Conservation (phyloP, 2,329 filamentous ascomycete genomes). For the Aspergillus sp. region DNA sequence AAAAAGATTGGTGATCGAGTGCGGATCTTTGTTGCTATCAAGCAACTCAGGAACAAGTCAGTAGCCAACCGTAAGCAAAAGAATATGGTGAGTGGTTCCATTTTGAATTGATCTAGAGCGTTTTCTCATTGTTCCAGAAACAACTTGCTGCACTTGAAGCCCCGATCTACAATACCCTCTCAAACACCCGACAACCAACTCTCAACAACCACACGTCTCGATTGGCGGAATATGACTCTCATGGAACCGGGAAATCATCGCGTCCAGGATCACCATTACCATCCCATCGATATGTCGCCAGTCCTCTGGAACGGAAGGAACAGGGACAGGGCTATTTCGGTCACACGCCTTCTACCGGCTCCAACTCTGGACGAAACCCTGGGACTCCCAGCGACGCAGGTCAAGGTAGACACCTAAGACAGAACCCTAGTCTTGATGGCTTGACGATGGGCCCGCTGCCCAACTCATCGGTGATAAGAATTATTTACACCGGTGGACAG, state of each 20-base stretch:
- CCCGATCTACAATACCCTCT: constrained; percentile 26
- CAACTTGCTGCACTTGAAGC: constrained; percentile 76
- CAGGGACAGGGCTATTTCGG: constrained; percentile 50
- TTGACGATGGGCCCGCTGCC: constrained; percentile 81
- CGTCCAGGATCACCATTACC: constrained; percentile 68
- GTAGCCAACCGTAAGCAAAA: constrained; percentile 75
- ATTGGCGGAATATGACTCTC: constrained; percentile 36
- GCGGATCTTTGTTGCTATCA: constrained; percentile 79
- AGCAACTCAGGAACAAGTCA: constrained; percentile 72
- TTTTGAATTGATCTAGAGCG: too few species aligned
- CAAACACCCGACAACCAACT: too few species aligned
- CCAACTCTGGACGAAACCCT: constrained; percentile 50
- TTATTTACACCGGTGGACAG: constrained; percentile 86
- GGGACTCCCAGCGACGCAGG: constrained; percentile 60
- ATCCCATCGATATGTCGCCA: constrained; percentile 57
- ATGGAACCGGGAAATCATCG: constrained; percentile 54
- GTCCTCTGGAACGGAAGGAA: constrained; percentile 55
- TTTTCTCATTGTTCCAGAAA: constrained; percentile 51
- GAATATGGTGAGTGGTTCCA: constrained; percentile 61
- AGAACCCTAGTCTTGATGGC: constrained; percentile 78
- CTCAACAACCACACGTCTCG: constrained; percentile 51
- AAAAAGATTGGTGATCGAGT: constrained; percentile 97
- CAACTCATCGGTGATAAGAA: constrained; percentile 83
- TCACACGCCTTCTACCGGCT: constrained; percentile 50
- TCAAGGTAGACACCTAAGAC: constrained; percentile 67